Percentiles rank a stretch among this genome's conserved stretches.
These are phyloP conservation scores for Naganishia vishniacii DNA, from an alignment of 768 basidiomycete genomes.

Conservation along the genomic window DNA sequence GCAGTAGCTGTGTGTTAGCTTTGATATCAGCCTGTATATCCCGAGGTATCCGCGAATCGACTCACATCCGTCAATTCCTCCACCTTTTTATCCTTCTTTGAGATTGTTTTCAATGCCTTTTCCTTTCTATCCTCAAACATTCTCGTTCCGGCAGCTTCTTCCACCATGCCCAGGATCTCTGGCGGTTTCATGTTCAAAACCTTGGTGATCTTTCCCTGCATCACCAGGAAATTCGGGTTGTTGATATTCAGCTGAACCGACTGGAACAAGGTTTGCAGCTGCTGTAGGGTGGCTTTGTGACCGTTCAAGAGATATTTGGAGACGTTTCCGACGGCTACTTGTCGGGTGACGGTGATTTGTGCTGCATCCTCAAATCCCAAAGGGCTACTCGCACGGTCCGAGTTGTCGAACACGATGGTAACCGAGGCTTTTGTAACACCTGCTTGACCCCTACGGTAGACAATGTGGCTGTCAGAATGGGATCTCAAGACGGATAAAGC, in stretches of 20 bases:
- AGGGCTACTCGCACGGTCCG: conserved; percentile 76
- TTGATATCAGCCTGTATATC: background rate
- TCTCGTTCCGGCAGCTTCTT: conserved; percentile 94
- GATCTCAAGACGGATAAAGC: background rate
- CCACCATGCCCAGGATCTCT: conserved; percentile 96
- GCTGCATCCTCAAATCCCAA: conserved; percentile 69
- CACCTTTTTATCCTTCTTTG: conserved; percentile 92
- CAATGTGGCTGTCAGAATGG: background rate
- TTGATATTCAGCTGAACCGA: conserved; percentile 98
- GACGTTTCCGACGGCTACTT: conserved; percentile 86
- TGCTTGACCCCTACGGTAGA: conserved; percentile 65
- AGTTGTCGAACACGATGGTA: conserved; percentile 97
- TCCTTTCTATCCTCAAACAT: conserved; percentile 99
- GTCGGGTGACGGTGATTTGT: conserved; percentile 94
- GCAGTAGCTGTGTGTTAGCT: conserved; percentile 54
- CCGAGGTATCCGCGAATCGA: background rate
- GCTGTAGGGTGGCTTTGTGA: conserved; percentile 80
- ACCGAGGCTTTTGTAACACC: conserved; percentile 95
- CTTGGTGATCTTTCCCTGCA: conserved; percentile 98
- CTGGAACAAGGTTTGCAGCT: conserved; percentile 85
- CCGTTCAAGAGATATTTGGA: conserved; percentile 95
- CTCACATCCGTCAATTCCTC: conserved; percentile 68
- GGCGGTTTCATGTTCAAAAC: conserved; percentile 96
- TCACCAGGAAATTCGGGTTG: conserved; percentile 98
- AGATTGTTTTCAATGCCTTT: conserved; percentile 91